Evolutionary conservation across 2,329 filamentous ascomycete species (phyloP), one percentile per base, ranked within the genome.

Genomic region (Diaporthe ilicicola): DNA sequence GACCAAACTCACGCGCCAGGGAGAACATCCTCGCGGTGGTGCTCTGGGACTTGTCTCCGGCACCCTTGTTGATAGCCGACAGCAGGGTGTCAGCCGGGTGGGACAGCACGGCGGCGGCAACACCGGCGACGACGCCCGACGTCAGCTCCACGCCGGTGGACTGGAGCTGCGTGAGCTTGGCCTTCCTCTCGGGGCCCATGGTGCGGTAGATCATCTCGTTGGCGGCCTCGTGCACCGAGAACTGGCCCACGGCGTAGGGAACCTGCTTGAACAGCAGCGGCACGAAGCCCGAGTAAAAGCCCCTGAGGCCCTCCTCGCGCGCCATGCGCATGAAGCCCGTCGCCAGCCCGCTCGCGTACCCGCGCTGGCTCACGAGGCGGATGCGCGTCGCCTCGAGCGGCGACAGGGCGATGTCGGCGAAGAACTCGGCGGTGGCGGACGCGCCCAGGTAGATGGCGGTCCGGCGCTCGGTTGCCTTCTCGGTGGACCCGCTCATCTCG

Each of bases 211-310:
- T 89, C 75, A 88, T 79, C 83, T 97, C 94, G 78, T 93, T 90
- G 76, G 92, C 93, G 78, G 93, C 95, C 85, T 97, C 94, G 87
- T 94, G 96, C 69, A 95, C 94, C 76, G 95, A 93, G 86, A 97
- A 97, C 86, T 97, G 97, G 81, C 94, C 91, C 84, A 97, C 94
- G 76, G 94, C 97, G 85, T 97, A 97, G 22, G 94, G 94, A 69
- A 97, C 92, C 88, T 96, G 93, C 84, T 95, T 95, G 84, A 93
- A 94, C 74, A 94, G 87, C 76, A 95, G 91, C 34, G 93, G 93
- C 66, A 94, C 92, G 83, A 97, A 97, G 75, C 94, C 94, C 74
- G 93, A 94, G 88, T 97, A 97, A 85, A 97, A 95, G 73, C 93
- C 94, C 76, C 88, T 89, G 72, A 95, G 71, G 78, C 94, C 93